These are phyloP conservation scores for Lachancea meyersii DNA, from an alignment of 805 yeast species.

Conservation along the genomic window DNA sequence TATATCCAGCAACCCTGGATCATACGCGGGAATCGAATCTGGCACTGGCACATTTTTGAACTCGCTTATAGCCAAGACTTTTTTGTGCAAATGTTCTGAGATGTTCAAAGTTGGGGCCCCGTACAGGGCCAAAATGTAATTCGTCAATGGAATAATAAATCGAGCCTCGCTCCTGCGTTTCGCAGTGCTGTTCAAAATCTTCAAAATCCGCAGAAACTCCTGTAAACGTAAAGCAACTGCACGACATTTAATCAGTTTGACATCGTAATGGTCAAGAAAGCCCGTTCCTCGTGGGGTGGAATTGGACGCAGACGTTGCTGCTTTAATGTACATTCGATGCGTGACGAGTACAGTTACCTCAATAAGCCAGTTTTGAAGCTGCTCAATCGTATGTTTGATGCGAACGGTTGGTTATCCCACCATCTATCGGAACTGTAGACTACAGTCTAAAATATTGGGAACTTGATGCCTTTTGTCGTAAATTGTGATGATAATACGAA, in stretches of 20 bases:
- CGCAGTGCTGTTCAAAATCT: conserved; percentile 23
- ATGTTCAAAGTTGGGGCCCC: conserved; percentile 39
- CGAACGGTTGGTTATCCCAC: too few relatives aligned
- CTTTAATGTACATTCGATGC: conserved; percentile 26
- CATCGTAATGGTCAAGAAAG: conserved; percentile 45
- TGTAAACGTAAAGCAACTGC: conserved; percentile 46
- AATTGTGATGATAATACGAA: neutral
- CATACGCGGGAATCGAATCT: conserved; percentile 18
- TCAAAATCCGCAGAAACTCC: conserved; percentile 34
- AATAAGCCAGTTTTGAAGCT: neutral
- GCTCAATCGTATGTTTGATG: too few relatives aligned
- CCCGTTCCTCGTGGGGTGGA: conserved; percentile 32
- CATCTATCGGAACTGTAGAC: too few relatives aligned
- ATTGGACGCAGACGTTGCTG: conserved; percentile 32
- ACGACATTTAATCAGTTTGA: conserved; percentile 52
- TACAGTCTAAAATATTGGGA: too few relatives aligned
- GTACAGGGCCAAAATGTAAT: conserved; percentile 32
- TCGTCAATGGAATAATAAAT: conserved; percentile 32
- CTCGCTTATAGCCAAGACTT: conserved; percentile 34
- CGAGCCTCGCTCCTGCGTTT: conserved; percentile 18
- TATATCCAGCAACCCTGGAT: conserved; percentile 18
- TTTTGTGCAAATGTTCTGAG: conserved; percentile 35
- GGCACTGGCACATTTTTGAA: conserved; percentile 23
- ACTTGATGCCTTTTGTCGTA: too few relatives aligned
- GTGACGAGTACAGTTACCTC: neutral